Evolutionary conservation across 805 yeast genomes (phyloP).

Genomic region (Blastobotrys parvus): DNA sequence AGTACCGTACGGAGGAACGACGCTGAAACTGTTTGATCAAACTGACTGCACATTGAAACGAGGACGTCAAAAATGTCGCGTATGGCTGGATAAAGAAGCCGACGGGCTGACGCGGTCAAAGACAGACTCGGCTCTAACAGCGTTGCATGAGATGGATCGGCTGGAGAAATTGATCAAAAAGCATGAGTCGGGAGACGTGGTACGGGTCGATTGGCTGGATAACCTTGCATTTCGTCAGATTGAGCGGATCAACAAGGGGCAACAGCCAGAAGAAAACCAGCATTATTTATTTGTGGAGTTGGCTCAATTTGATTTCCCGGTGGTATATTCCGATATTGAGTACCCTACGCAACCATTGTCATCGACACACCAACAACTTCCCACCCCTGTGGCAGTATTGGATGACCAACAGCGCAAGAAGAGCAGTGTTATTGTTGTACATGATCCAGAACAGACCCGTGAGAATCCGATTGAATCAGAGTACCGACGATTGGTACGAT

Average conservation of each 20-base stretch:
- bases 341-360: constrained; percentile 24
- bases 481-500: constrained; percentile 75
- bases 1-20: constrained; percentile 52
- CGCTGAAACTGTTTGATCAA: constrained; percentile 49
- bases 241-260: constrained; percentile 30
- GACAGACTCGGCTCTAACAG: constrained; percentile 21
- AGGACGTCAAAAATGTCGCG: constrained; percentile 57
- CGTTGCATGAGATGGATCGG: constrained; percentile 34
- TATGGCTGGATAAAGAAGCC: constrained; percentile 33
- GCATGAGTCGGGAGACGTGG: constrained; percentile 61
- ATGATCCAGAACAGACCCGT: constrained; percentile 60
- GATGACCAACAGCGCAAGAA: constrained; percentile 6
- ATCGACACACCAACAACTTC: constrained; percentile 20
- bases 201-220: constrained; percentile 66
- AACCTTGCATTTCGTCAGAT: constrained; percentile 49
- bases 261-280: constrained; percentile 4
- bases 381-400: constrained; percentile 19
- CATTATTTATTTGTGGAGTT: constrained; percentile 46
- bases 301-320: constrained; percentile 61
- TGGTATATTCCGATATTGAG: constrained; percentile 55
- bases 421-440: constrained; percentile 31
- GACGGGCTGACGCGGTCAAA: constrained; percentile 23
- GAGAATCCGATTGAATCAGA: constrained; percentile 85
- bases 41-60: constrained; percentile 52
- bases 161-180: constrained; percentile 47